These are phyloP conservation scores for Phytopythium helicoides DNA, from an alignment of 352 stramenopile species.

Conservation along the genomic window DNA sequence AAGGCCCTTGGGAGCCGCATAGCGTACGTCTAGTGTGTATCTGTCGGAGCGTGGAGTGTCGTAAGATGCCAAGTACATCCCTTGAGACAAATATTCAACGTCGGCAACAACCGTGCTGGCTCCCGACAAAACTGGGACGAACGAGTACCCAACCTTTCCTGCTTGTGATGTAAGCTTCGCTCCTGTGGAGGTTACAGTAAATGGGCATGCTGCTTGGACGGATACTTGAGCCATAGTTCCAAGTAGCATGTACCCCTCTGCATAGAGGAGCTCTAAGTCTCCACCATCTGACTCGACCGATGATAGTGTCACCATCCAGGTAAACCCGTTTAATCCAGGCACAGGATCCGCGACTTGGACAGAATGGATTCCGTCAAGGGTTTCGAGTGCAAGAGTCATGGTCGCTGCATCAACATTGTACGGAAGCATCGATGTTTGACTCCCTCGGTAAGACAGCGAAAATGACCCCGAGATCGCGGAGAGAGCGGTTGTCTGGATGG, in stretches of 20 bases:
- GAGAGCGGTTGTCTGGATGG: conserved; percentile 45
- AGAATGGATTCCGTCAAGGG: conserved; percentile 70
- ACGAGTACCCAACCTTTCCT: conserved; percentile 61
- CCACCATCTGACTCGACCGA: conserved; percentile 45
- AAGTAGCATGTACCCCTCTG: conserved; percentile 79
- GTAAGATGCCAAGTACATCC: conserved; percentile 90
- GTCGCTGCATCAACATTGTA: conserved; percentile 52
- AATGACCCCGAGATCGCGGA: conserved; percentile 82
- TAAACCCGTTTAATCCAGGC: conserved; percentile 43
- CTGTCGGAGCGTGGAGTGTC: conserved; percentile 75
- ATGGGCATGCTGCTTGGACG: conserved; percentile 45
- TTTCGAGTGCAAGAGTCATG: conserved; percentile 60
- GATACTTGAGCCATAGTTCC: conserved; percentile 37
- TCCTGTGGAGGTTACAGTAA: conserved; percentile 30
- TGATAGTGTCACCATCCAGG: conserved; percentile 87
- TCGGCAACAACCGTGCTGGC: conserved; percentile 53
- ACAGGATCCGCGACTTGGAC: conserved; percentile 46
- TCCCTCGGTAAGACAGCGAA: conserved; percentile 72
- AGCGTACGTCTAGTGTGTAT: conserved; percentile 86
- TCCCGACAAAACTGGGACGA: conserved; percentile 62
- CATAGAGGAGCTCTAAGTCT: conserved; percentile 61
- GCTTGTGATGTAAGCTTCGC: conserved; percentile 33
- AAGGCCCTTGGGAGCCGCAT: conserved; percentile 80
- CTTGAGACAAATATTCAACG: conserved; percentile 51
- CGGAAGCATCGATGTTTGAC: conserved; percentile 66